phyloP scores from a whole-genome alignment of 305 asterid genomes.

The Ajuga reptans region DNA sequence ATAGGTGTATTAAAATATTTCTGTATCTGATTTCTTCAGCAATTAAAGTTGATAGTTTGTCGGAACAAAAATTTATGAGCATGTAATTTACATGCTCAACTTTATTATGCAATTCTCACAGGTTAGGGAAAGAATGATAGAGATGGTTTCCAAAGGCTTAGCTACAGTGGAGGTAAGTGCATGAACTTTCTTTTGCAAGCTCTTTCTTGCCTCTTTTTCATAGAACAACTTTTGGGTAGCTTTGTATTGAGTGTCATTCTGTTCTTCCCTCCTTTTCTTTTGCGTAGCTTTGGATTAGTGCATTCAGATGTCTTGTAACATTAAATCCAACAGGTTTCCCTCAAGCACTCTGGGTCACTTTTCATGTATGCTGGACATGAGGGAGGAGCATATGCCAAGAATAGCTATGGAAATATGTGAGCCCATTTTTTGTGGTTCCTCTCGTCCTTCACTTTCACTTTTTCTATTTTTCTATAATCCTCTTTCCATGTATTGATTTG shows the following conservation, averaged over 20 bases:
- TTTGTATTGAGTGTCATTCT: background rate
- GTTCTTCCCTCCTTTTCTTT: too few species aligned
- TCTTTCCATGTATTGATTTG: slow-evolving; percentile 11
- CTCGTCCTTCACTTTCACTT: background rate
- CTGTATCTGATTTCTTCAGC: background rate
- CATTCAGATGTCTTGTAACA: slow-evolving; percentile 15
- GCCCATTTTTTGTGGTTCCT: slow-evolving; percentile 21
- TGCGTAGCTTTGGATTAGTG: background rate
- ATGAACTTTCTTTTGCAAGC: background rate
- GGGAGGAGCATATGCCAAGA: slow-evolving; percentile 99
- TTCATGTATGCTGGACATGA: slow-evolving; percentile 94
- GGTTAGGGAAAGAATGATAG: slow-evolving; percentile 84
- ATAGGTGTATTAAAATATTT: background rate
- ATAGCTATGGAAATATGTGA: slow-evolving; percentile 89
- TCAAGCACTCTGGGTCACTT: slow-evolving; percentile 97
- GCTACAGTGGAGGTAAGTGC: slow-evolving; percentile 78
- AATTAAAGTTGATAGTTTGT: slow-evolving; percentile 10
- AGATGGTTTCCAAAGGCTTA: slow-evolving; percentile 78
- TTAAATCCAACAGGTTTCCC: slow-evolving; percentile 59
- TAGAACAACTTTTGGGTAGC: slow-evolving; percentile 8
- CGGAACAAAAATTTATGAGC: slow-evolving; percentile 4
- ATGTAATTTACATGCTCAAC: slow-evolving; percentile 13
- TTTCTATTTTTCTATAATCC: background rate
- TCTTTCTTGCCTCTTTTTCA: slow-evolving; percentile 12
- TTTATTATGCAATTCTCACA: slow-evolving; percentile 28